A percentile compares a stretch with the other conserved stretches of the same genome.
Evolutionary conservation across 169 alveolate species (phyloP).

Genomic region (Neospora caninum): DNA sequence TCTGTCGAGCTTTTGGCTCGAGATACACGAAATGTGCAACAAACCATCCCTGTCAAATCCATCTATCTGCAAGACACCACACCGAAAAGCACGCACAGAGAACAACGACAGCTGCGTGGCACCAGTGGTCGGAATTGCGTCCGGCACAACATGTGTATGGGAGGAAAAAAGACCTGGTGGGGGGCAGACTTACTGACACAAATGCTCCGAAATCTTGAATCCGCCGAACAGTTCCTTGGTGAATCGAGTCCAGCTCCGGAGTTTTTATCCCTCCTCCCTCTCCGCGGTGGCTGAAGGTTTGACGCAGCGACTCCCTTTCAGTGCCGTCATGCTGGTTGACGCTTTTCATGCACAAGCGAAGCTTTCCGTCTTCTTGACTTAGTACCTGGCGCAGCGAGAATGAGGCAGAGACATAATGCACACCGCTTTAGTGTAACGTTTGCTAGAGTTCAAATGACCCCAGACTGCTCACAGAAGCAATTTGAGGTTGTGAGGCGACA

Average conservation of each 20-base stretch:
- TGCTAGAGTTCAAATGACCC: neutral
- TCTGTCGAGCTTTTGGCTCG: slow-evolving; percentile 27
- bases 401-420: neutral
- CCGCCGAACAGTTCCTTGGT: slow-evolving; percentile 45
- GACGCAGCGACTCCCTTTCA: neutral
- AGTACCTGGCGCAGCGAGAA: slow-evolving; percentile 12
- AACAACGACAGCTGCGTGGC: neutral
- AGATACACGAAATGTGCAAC: slow-evolving; percentile 52
- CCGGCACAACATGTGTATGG: neutral
- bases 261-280: slow-evolving; percentile 2
- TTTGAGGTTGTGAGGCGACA: too few species aligned
- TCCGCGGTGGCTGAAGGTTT: neutral
- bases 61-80: slow-evolving; percentile 33
- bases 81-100: neutral
- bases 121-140: neutral
- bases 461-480: neutral
- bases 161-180: too few species aligned
- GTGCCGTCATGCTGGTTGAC: slow-evolving; percentile 49
- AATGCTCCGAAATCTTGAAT: slow-evolving; percentile 59
- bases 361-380: slow-evolving; percentile 50
- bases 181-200: neutral
- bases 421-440: neutral
- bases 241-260: slow-evolving; percentile 38
- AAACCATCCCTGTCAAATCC: slow-evolving; percentile 51
- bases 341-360: slow-evolving; percentile 27